A percentile compares a stretch with the other conserved stretches of the same genome.
Evolutionary conservation across 2,329 filamentous ascomycete species (phyloP).

Genomic region (Penicillium sp.): DNA sequence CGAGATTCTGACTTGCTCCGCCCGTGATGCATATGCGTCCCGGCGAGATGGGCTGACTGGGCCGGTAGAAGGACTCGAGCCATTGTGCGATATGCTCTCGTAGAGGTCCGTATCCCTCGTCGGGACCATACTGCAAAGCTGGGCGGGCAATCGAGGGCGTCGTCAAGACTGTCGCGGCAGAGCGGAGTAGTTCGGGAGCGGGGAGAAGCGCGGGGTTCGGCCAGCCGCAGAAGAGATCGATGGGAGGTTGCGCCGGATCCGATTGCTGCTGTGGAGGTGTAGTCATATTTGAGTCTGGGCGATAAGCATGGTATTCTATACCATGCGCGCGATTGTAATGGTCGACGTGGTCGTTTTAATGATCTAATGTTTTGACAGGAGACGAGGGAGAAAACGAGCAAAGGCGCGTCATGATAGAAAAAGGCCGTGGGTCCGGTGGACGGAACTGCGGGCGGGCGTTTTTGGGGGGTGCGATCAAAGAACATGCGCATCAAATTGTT

Average conservation of each 20-base stretch:
- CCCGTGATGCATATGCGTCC: constrained; percentile 73
- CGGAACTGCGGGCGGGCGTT: too few relatives aligned
- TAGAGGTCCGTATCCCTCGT: constrained; percentile 66
- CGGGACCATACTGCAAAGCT: constrained; percentile 73
- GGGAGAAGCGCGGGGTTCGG: constrained; percentile 59
- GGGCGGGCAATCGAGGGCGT: constrained; percentile 54
- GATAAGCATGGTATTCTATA: neutral
- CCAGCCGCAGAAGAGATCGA: constrained; percentile 44
- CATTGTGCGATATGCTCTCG: constrained; percentile 63
- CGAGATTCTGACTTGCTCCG: constrained; percentile 77
- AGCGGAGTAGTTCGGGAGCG: constrained; percentile 53
- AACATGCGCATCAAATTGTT: too few relatives aligned
- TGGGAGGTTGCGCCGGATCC: constrained; percentile 13
- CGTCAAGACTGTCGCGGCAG: constrained; percentile 56
- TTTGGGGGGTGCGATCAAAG: too few relatives aligned
- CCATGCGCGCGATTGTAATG: neutral
- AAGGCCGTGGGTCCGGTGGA: too few relatives aligned
- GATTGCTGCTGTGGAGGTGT: neutral
- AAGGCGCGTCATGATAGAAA: too few relatives aligned
- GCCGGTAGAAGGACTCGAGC: constrained; percentile 59
- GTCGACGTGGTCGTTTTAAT: neutral
- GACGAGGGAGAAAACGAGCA: too few relatives aligned
- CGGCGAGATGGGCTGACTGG: constrained; percentile 38
- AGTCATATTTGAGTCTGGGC: constrained; percentile 4
- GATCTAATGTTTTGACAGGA: too few relatives aligned